Percentiles rank a stretch among this genome's conserved stretches.
Evolutionary conservation across 768 basidiomycete genomes (phyloP).

Genomic region (Suillus fuscotomentosus): DNA sequence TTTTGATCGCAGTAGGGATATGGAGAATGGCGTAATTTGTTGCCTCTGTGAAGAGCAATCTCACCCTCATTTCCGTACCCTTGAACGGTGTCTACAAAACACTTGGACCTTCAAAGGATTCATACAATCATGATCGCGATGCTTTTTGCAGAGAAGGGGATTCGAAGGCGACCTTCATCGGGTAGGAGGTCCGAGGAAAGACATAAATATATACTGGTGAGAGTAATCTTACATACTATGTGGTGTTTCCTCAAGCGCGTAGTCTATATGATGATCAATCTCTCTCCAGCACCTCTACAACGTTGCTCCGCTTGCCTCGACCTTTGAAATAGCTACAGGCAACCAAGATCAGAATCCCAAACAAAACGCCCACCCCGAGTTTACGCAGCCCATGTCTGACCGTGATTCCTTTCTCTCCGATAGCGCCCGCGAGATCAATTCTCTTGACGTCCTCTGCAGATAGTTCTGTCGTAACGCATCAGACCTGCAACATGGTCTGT

Average conservation of each 20-base stretch:
- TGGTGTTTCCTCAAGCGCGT: neutral
- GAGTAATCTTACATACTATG: neutral
- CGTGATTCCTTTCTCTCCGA: neutral
- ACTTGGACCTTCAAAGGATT: neutral
- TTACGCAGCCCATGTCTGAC: conserved; percentile 3
- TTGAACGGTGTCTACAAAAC: conserved; percentile 55
- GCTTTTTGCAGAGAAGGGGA: too few relatives aligned
- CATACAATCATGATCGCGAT: neutral
- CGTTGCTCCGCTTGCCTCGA: neutral
- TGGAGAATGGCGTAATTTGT: conserved; percentile 56
- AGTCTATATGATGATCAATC: neutral
- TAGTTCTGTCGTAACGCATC: conserved; percentile 35
- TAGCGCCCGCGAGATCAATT: conserved; percentile 54
- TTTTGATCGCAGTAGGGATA: conserved; percentile 52
- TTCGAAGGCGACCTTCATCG: neutral
- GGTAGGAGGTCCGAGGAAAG: neutral
- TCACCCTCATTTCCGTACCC: conserved; percentile 59
- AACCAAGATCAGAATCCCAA: conserved; percentile 1
- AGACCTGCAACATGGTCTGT: neutral
- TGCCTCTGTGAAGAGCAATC: conserved; percentile 43
- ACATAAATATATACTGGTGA: neutral
- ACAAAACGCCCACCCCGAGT: neutral
- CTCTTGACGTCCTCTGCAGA: conserved; percentile 45
- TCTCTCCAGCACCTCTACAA: too few relatives aligned
- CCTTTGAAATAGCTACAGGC: conserved; percentile 8